These are phyloP conservation scores for Cephalotrichum gorgonifer DNA, from an alignment of 2,329 filamentous ascomycete species.

Conservation along the genomic window DNA sequence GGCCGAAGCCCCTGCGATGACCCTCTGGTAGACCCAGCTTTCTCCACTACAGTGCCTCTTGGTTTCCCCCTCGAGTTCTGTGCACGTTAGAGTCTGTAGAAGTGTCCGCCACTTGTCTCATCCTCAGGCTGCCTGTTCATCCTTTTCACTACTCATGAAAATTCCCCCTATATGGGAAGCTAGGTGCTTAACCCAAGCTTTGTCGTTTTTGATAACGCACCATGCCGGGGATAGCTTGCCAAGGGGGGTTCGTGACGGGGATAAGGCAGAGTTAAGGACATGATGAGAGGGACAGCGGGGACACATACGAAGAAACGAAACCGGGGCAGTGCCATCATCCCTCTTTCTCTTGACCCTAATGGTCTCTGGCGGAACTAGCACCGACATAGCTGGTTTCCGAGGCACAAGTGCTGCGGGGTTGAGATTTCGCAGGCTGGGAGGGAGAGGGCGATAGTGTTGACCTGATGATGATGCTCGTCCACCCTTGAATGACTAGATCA, in stretches of 20 bases:
- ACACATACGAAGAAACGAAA: slow-evolving; percentile 43
- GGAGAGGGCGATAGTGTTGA: no score
- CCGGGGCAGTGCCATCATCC: slow-evolving; percentile 35
- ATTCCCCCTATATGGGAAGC: not conserved
- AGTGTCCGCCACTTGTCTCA: not conserved
- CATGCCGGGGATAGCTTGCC: not conserved
- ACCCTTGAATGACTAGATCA: no score
- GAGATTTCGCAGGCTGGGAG: no score
- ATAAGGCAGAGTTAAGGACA: not conserved
- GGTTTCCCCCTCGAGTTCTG: slow-evolving; percentile 39
- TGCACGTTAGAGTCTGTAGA: not conserved
- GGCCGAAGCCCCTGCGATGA: not conserved
- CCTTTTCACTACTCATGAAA: not conserved
- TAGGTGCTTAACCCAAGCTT: not conserved
- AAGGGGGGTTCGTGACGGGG: no score
- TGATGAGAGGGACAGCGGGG: slow-evolving; percentile 2
- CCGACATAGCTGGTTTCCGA: slow-evolving; percentile 18
- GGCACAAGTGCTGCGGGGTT: no score
- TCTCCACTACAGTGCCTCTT: slow-evolving; percentile 42
- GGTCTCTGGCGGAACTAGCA: slow-evolving; percentile 47
- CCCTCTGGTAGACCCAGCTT: slow-evolving; percentile 45
- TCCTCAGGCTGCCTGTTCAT: not conserved
- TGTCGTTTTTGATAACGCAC: not conserved
- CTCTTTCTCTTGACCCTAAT: slow-evolving; percentile 54
- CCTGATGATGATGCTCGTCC: no score